Percentiles rank a stretch among this genome's conserved stretches.
phyloP scores from a whole-genome alignment of 176 grass and related monocot genomes.

The maize (Zea mays) region DNA sequence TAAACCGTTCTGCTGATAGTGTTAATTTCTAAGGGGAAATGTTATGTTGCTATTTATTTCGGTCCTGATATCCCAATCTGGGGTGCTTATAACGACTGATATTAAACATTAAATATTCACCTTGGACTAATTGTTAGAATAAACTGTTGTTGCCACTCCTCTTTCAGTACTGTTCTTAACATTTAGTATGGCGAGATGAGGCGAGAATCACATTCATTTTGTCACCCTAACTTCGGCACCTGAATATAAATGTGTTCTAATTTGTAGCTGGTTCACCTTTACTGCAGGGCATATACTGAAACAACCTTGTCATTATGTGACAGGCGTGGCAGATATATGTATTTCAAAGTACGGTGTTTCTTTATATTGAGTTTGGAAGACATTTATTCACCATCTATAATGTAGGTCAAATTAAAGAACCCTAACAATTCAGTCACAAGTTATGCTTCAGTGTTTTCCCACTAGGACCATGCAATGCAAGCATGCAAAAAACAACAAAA shows the following conservation, averaged over 20 bases:
- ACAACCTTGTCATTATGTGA: neutral
- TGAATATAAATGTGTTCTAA: neutral
- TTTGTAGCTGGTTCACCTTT: neutral
- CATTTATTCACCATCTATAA: neutral
- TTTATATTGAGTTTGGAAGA: neutral
- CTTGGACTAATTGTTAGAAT: neutral
- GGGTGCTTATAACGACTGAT: neutral
- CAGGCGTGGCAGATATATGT: neutral
- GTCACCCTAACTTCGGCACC: constrained; percentile 9
- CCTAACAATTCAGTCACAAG: neutral
- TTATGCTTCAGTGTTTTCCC: constrained; percentile 4
- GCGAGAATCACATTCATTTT: neutral
- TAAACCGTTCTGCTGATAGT: neutral
- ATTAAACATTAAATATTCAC: constrained; percentile 8
- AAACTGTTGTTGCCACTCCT: neutral
- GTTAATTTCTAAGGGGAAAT: neutral
- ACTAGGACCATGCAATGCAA: constrained; percentile 3
- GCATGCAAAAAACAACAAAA: constrained; percentile 8
- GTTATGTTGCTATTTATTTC: neutral
- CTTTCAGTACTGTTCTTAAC: neutral
- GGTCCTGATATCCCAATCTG: neutral
- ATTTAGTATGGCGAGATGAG: neutral
- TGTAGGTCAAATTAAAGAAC: neutral
- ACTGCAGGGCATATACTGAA: neutral
- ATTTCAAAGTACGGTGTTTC: neutral